Base-by-base conservation (phyloP, 2,329 filamentous ascomycete genomes). In the Apiospora marii region DNA sequence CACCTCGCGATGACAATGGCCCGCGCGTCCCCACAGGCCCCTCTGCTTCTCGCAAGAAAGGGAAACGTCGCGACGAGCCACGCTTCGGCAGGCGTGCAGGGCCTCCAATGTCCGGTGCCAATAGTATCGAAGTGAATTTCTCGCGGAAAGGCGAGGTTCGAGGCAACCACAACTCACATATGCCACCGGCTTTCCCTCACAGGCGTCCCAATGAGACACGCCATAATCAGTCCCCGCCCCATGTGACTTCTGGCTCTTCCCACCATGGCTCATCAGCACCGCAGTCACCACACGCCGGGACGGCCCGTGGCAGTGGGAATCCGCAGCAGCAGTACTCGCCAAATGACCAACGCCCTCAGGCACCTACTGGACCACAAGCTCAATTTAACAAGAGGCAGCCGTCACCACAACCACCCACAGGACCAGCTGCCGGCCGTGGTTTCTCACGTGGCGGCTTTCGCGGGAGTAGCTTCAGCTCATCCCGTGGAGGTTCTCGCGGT, bases 181-280 rank as follows among this genome's bases (percentile, higher is more conserved):
- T 75, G 37, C 75, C 78, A n/a, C 73, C 81, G 30, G 76, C 80
- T 51, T 84, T 85, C 74, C 75, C 82, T 24, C 77, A 81, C 46
- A 83, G 82, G 72, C 83, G 82, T 46, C 82, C 83, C 49, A 80
- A 81, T 30, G 84, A 86, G 64, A 74, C 79, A 43, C 81, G 75
- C 8, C 69, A 74, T 51, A 73, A 76, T 34, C 86, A 88, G 67
- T 91, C 90, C n/a, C 88, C 91, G 51, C 87, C 89, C 71, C 89
- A 89, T 76, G 83, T 85, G 75, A 85, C 86, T 30, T 86, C 89
- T 27, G 87, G 83, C 70, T 87, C 86, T 69, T 87, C 67, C 16
- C 86, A 88, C 76, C 89, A 90, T 75, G 87, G 87, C 67, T 92
- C 91, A 24, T 90, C 91, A n/a, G 87, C 87, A 73, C 76, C 79